phyloP scores from a whole-genome alignment of 1,139 yeast genomes.

The Saccharomycopsis crataegensis region DNA sequence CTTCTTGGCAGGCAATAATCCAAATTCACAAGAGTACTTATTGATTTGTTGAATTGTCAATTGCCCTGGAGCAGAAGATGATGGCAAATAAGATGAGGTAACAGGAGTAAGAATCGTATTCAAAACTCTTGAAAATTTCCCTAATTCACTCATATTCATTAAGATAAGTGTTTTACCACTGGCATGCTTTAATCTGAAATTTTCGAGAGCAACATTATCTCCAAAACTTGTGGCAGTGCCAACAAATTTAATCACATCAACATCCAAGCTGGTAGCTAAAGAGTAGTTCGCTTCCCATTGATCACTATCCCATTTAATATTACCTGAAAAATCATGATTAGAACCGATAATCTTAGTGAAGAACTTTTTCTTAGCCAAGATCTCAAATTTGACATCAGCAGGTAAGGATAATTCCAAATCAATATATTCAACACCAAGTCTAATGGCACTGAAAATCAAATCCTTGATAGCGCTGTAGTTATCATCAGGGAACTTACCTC shows the following conservation, averaged over 20 bases:
- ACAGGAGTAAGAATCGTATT: slow-evolving; percentile 78
- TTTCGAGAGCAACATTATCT: slow-evolving; percentile 68
- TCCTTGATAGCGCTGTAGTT: slow-evolving; percentile 41
- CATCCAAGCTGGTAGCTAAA: slow-evolving; percentile 57
- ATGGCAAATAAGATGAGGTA: slow-evolving; percentile 58
- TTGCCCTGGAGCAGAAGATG: slow-evolving; percentile 74
- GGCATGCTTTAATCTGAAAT: slow-evolving; percentile 49
- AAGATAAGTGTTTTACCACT: slow-evolving; percentile 63
- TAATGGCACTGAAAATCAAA: slow-evolving; percentile 57
- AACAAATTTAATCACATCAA: slow-evolving; percentile 77
- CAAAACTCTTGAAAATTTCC: slow-evolving; percentile 72
- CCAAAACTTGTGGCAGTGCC: slow-evolving; percentile 59
- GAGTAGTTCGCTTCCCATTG: slow-evolving; percentile 72
- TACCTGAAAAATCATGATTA: slow-evolving; percentile 64
- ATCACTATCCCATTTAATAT: slow-evolving; percentile 53
- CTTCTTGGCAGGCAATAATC: slow-evolving; percentile 46
- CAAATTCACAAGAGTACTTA: slow-evolving; percentile 50
- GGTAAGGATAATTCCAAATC: slow-evolving; percentile 47
- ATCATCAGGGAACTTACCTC: slow-evolving; percentile 67
- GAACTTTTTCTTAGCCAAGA: slow-evolving; percentile 40
- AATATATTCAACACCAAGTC: slow-evolving; percentile 46
- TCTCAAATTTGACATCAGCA: slow-evolving; percentile 33
- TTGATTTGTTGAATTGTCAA: slow-evolving; percentile 57
- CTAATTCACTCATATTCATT: slow-evolving; percentile 70
- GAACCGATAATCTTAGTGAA: slow-evolving; percentile 74